Base-by-base conservation (phyloP, 805 yeast genomes). In the Tetrapisispora arboricola region DNA sequence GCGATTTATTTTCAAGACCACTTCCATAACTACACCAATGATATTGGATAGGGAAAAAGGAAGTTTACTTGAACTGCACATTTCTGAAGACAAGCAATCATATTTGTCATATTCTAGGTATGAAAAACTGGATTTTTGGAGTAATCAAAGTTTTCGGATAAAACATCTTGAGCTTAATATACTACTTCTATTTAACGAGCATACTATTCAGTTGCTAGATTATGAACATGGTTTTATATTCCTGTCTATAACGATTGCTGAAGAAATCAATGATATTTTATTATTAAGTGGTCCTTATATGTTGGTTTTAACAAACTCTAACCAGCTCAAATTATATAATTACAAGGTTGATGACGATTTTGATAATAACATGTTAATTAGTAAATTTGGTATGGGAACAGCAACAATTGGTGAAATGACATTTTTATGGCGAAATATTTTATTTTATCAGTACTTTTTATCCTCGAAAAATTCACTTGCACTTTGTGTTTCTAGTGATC, bases 161-260 rank as follows among this genome's bases (percentile, higher is more conserved):
- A 45, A 51, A n/a, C 48, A 48, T 40, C 20, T 55, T 10, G 42
- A 51, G 4, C 40, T 54, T 4, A 45, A 49, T 25, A 40, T 56
- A 10, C 35, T 59, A 6, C 32, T 57, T 4, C 28, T 57, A 13
- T 33, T 47, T 36, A 55, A 55, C 36, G 16, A 31, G 3, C 19
- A 44, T 6, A 35, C 38, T 3, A 7, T 58, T 2, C 39, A 48
- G 29, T 48, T 59, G 36, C 57, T 55, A 3, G 63, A 59, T 32
- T 54, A 44, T 34, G 45, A 50, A 18, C 47, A 49, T 37, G 62
- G 63, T 0, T 58, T 54, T 33, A 46, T 47, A 8, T 58, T 55
- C 39, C 36, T 58, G 19, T 44, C 52, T 25, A 35, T 47, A 19
- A 25, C 39, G 4, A 35, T 56, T 13, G 43, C 44, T 7, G 51